Evolutionary conservation across 805 yeast species (phyloP), one percentile per base, ranked within the genome.

Genomic region (Candida gorgasii): DNA sequence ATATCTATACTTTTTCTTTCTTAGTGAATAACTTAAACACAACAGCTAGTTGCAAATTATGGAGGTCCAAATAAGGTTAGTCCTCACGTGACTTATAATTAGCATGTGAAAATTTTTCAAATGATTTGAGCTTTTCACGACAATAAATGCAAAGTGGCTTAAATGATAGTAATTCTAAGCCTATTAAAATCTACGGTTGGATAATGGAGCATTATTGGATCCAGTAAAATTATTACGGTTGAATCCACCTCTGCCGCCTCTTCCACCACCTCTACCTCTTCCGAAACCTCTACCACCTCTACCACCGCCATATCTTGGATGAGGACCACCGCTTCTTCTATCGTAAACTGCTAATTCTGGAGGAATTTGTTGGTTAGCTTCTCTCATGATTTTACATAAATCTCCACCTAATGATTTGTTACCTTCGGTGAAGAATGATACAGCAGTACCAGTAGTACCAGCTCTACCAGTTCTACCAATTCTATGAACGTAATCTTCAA

Each of bases 391-490:
- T 58, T 86, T 84, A 58, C 92, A 79, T 62, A 93, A 78, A 59
- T 89, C 93, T 58, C 87, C 86, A 55, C 98, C 97, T 69, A 89
- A 79, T 72, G 85, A 81, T 56, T 88, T 74, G 76, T 89, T 88
- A 52, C 76, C 90, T 51, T 81, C 86, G 46, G 97, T 89, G 79
- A 93, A 93, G 67, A 92, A 81, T 7, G 98, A 88, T 53, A 89
- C 80, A 43, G 99, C 97, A 49, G 93, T 90, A 79, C 99, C 99
- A 49, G 78, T 76, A 49, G 89, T 83, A 67, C 98, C 98, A 54
- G 97, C 99, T 80, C 99, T 89, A 67, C 99, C 99, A 52, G 99
- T 90, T 81, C 97, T 90, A 69, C 99, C 99, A 62, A 92, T 93
- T 75, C 99, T 83, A 69, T 92, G 99, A 50, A 92, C 97, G 67